Conservation (phyloP, 306 rosid species). For the Echinosophora koreensis region DNA sequence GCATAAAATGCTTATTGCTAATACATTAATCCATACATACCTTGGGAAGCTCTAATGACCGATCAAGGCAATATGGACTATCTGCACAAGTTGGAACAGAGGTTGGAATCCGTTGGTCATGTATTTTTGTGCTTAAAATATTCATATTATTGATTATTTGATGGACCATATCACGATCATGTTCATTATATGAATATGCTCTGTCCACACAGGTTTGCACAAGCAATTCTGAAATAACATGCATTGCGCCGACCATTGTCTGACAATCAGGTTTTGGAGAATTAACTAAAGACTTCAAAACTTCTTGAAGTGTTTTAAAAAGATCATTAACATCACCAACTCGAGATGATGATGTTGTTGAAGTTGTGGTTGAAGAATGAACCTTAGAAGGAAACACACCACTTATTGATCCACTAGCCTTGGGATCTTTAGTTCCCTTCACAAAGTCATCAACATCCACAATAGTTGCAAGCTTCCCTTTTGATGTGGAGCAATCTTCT, state of each 20-base stretch:
- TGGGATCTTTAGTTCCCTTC: slow-evolving; percentile 44
- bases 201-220: slow-evolving; percentile 52
- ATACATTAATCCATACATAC: slow-evolving; percentile 50
- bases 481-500: slow-evolving; percentile 31
- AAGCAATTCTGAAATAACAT: slow-evolving; percentile 66
- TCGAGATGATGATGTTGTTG: slow-evolving; percentile 42
- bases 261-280: slow-evolving; percentile 56
- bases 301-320: slow-evolving; percentile 46
- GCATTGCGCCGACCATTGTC: slow-evolving; percentile 55
- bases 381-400: slow-evolving; percentile 41
- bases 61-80: slow-evolving; percentile 42
- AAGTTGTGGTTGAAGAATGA: slow-evolving; percentile 35
- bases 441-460: slow-evolving; percentile 38
- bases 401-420: slow-evolving; percentile 31
- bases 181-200: slow-evolving; percentile 47
- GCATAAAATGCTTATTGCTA: slow-evolving; percentile 12
- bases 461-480: slow-evolving; percentile 34
- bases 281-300: slow-evolving; percentile 56
- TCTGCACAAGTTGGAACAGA: slow-evolving; percentile 48
- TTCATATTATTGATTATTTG: slow-evolving; percentile 62
- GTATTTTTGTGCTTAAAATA: slow-evolving; percentile 46
- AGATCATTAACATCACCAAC: slow-evolving; percentile 45
- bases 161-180: slow-evolving; percentile 50
- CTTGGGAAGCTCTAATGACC: slow-evolving; percentile 55
- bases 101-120: slow-evolving; percentile 46